phyloP scores from a whole-genome alignment of 2,329 filamentous ascomycete species.

The Exophiala sp. region DNA sequence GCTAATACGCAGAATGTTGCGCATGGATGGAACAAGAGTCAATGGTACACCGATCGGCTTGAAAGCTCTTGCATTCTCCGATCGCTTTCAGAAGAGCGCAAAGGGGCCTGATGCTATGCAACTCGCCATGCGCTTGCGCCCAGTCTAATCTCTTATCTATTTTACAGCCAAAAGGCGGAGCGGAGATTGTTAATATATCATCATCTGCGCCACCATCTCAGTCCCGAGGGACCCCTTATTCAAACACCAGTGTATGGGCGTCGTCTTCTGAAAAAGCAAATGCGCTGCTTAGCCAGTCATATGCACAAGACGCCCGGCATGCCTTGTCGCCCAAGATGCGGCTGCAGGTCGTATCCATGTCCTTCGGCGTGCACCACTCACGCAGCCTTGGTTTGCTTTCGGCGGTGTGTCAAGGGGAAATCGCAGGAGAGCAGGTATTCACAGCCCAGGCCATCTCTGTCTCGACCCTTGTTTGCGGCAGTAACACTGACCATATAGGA shows the following conservation, averaged over 20 bases:
- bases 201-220: not conserved
- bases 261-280: not conserved
- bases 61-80: too few species aligned
- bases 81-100: not conserved
- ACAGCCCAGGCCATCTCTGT: too few species aligned
- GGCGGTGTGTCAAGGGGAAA: not conserved
- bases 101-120: not conserved
- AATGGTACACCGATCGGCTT: too few species aligned
- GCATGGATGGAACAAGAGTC: too few species aligned
- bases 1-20: too few species aligned
- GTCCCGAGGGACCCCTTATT: not conserved
- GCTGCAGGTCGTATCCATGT: too few species aligned
- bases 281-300: not conserved
- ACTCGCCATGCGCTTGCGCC: not conserved
- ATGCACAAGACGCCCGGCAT: not conserved
- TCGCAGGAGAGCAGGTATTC: too few species aligned
- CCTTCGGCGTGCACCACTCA: too few species aligned
- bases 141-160: not conserved
- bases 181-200: constrained; percentile 2
- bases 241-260: not conserved
- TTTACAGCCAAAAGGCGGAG: not conserved
- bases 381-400: too few species aligned
- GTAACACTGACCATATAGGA: too few species aligned
- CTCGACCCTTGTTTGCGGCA: too few species aligned
- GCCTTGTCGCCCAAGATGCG: not conserved